phyloP scores from a whole-genome alignment of 129 eudicot genomes.

The Centrapalus pauciflorus region DNA sequence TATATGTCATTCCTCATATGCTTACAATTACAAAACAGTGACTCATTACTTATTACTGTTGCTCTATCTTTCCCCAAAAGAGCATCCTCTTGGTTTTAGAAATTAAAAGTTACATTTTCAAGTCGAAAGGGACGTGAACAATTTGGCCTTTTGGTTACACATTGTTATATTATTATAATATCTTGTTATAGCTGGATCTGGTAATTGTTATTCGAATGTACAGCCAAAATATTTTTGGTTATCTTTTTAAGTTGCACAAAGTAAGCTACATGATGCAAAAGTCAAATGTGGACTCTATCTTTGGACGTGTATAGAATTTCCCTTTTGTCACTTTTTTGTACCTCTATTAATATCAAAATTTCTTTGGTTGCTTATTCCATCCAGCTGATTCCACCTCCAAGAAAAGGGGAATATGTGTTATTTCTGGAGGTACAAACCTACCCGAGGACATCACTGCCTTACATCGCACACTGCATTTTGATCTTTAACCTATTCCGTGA shows the following conservation, averaged over 20 bases:
- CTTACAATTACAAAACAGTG: conserved; percentile 10
- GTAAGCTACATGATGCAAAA: conserved; percentile 4
- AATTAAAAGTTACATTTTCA: background rate
- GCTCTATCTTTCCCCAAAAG: background rate
- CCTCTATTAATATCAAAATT: background rate
- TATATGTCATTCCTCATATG: conserved; percentile 19
- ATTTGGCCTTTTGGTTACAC: conserved; percentile 12
- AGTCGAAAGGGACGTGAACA: background rate
- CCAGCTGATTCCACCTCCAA: conserved; percentile 44
- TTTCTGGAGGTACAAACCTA: conserved; percentile 37
- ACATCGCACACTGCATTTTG: background rate
- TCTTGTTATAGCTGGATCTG: conserved; percentile 4
- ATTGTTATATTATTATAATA: background rate
- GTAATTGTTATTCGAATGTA: background rate
- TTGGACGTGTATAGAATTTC: background rate
- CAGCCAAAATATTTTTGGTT: background rate
- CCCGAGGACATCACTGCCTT: conserved; percentile 4
- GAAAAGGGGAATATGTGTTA: conserved; percentile 27
- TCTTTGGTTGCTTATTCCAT: conserved; percentile 14
- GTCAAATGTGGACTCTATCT: background rate
- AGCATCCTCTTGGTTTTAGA: background rate
- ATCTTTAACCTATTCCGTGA: background rate
- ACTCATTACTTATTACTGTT: background rate
- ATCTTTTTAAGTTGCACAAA: background rate
- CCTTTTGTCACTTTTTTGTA: background rate